Conservation (phyloP, 2,329 filamentous ascomycete species). For the Fusarium sp. region DNA sequence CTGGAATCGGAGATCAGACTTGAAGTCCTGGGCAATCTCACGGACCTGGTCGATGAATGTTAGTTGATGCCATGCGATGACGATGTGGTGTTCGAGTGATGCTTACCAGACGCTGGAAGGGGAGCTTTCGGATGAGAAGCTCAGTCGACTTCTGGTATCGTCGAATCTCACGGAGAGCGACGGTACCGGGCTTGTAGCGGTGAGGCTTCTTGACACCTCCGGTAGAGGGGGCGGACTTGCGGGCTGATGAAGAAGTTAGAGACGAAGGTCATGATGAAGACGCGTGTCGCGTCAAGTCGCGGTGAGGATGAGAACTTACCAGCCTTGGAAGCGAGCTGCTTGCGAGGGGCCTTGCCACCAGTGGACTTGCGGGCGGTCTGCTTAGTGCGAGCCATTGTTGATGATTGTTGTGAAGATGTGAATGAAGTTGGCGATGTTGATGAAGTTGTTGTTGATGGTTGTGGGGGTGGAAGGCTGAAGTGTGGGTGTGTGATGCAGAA, state of each 20-base stretch:
- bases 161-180: constrained; percentile 98
- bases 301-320: constrained; percentile 52
- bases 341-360: constrained; percentile 83
- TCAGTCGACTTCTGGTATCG: constrained; percentile 98
- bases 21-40: constrained; percentile 97
- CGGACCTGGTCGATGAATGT: constrained; percentile 68
- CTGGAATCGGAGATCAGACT: constrained; percentile 97
- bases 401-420: constrained; percentile 51
- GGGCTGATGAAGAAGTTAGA: constrained; percentile 59
- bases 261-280: constrained; percentile 2
- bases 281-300: constrained; percentile 30
- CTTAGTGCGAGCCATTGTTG: constrained; percentile 73
- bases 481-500: constrained; percentile 58
- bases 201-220: constrained; percentile 98
- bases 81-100: no score
- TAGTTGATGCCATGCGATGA: not conserved
- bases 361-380: constrained; percentile 80
- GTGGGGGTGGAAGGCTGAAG: constrained; percentile 48
- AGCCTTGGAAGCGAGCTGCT: constrained; percentile 99
- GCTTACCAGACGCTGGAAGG: constrained; percentile 91
- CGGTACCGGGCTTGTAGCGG: constrained; percentile 90
- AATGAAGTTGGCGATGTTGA: constrained; percentile 47
- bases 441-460: constrained; percentile 31
- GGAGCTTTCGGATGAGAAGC: constrained; percentile 95
- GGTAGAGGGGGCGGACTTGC: constrained; percentile 97